Evolutionary conservation across 2,329 filamentous ascomycete genomes (phyloP).

Genomic region (Periconia digitata): DNA sequence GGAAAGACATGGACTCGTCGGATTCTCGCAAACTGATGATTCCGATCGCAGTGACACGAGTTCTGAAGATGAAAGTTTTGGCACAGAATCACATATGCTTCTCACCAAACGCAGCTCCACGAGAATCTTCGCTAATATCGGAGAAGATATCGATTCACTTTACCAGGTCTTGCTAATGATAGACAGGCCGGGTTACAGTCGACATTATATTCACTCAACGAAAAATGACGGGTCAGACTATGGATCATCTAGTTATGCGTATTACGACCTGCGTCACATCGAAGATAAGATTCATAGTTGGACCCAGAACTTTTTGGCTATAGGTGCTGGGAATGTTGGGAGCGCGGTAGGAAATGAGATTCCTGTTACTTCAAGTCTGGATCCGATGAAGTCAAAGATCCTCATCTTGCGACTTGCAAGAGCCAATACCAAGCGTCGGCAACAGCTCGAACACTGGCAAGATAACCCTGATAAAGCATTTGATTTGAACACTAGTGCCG

Average conservation of each 20-base stretch:
- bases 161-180: constrained; percentile 1
- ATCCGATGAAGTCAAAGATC: neutral
- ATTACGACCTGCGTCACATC: constrained; percentile 2
- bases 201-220: neutral
- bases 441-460: constrained; percentile 7
- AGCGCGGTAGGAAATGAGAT: neutral
- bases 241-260: neutral
- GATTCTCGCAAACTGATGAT: no score
- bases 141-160: constrained; percentile 1
- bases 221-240: no score
- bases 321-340: neutral
- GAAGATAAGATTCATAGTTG: constrained; percentile 5
- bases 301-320: no score
- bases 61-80: neutral
- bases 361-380: no score
- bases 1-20: no score
- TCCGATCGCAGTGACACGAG: no score
- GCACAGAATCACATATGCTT: neutral
- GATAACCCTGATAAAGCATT: constrained; percentile 3
- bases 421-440: constrained; percentile 6
- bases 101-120: neutral
- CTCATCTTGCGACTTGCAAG: neutral
- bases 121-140: neutral
- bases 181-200: neutral
- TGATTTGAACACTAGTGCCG: neutral